Conservation (phyloP, 129 eudicot genomes). For the Tanacetum coccineum region DNA sequence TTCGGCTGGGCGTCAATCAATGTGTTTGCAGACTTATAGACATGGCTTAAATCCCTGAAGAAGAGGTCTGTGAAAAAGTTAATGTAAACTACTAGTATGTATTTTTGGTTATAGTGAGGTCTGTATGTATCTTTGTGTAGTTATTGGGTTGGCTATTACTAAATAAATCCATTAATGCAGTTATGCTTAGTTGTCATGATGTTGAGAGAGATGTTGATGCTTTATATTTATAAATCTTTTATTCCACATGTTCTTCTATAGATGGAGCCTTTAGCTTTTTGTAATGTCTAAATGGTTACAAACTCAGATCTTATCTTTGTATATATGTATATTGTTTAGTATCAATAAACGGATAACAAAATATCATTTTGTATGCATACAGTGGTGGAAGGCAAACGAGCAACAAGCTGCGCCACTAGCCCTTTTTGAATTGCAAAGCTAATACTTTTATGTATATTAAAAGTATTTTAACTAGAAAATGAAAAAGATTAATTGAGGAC, state of each 20-base stretch:
- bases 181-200: slow-evolving; percentile 20
- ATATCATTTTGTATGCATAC: slow-evolving; percentile 12
- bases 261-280: background rate
- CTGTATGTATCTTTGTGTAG: slow-evolving; percentile 10
- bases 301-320: too few relatives aligned
- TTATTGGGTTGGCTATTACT: slow-evolving; percentile 4
- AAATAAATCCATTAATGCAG: background rate
- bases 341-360: background rate
- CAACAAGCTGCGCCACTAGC: too few relatives aligned
- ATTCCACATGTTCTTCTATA: slow-evolving; percentile 5
- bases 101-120: slow-evolving; percentile 16
- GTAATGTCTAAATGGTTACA: too few relatives aligned
- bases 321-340: too few relatives aligned
- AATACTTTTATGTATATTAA: background rate
- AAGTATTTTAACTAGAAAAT: slow-evolving; percentile 13
- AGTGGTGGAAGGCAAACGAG: too few relatives aligned
- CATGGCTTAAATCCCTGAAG: background rate
- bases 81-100: background rate
- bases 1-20: background rate
- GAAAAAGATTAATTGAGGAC: slow-evolving; percentile 22
- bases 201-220: slow-evolving; percentile 10
- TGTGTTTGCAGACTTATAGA: background rate
- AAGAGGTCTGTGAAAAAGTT: background rate
- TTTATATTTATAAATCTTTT: background rate
- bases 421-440: background rate